phyloP scores from a whole-genome alignment of 2,329 filamentous ascomycete genomes.

The Lasiodiplodia gonubiensis region DNA sequence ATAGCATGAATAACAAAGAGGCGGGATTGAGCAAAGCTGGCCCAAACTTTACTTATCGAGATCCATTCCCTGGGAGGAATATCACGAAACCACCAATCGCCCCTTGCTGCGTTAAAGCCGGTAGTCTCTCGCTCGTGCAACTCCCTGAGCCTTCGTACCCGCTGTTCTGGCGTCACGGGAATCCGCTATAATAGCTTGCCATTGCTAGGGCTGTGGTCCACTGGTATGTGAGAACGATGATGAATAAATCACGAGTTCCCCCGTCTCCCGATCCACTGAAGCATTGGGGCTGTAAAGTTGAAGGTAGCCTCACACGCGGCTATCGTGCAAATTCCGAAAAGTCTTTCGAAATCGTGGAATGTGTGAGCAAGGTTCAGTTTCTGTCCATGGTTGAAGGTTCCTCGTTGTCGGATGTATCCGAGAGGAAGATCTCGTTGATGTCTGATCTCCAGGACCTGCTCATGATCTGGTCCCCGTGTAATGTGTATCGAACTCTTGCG shows the following conservation, averaged over 20 bases:
- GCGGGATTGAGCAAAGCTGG: not conserved
- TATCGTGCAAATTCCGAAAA: not conserved
- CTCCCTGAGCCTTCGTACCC: not conserved
- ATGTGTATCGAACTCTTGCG: not conserved
- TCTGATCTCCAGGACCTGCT: not conserved
- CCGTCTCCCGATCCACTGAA: not conserved
- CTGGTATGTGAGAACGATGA: not conserved
- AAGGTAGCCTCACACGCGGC: not conserved
- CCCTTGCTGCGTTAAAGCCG: not conserved
- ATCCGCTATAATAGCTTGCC: not conserved
- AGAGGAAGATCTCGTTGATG: not conserved
- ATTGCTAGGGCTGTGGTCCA: not conserved
- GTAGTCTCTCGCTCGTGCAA: not conserved
- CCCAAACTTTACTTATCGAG: not conserved
- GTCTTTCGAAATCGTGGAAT: not conserved
- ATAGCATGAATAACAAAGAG: not conserved
- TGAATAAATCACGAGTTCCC: not conserved
- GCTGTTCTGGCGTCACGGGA: not conserved
- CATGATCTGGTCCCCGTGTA: not conserved
- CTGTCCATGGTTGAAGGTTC: not conserved
- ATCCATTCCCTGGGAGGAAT: not conserved
- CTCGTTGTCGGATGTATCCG: not conserved
- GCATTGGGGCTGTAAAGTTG: not conserved
- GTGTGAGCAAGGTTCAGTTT: not conserved
- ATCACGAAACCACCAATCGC: not conserved